Conservation (phyloP, 176 grass and related monocot genomes). For the Saccharum officinarum region DNA sequence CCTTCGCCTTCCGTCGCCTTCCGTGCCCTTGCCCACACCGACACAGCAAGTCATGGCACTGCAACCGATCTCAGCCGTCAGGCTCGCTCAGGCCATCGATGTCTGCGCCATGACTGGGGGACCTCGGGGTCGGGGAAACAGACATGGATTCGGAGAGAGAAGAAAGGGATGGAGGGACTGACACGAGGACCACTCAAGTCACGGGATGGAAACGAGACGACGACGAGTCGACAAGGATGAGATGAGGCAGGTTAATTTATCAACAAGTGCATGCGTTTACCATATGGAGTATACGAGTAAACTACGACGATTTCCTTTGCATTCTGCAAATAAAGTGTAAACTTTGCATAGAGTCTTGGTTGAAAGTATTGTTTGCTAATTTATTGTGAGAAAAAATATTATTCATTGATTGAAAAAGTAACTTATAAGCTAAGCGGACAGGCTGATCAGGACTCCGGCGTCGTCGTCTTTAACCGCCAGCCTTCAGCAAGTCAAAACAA, state of each 20-base stretch:
- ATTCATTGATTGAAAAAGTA: no score
- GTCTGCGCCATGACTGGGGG: constrained; percentile 22
- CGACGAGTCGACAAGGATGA: not conserved
- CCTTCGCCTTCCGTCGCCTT: not conserved
- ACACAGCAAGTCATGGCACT: constrained; percentile 29
- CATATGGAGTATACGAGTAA: not conserved
- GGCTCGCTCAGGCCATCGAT: not conserved
- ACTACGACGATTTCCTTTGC: not conserved
- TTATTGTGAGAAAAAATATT: no score
- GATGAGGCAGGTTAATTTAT: not conserved
- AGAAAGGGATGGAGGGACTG: constrained; percentile 1
- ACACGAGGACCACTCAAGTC: constrained; percentile 48
- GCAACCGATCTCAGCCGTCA: not conserved
- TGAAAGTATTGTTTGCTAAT: no score
- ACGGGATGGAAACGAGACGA: constrained; percentile 33
- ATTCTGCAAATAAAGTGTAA: not conserved
- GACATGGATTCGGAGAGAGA: constrained; percentile 40
- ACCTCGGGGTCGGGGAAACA: constrained; percentile 2
- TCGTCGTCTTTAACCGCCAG: not conserved
- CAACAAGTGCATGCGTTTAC: not conserved
- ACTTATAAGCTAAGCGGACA: no score
- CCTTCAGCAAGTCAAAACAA: constrained; percentile 8
- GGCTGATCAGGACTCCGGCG: not conserved
- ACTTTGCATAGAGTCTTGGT: no score
- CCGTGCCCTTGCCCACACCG: constrained; percentile 2